Base-by-base conservation (phyloP, 495 filamentous ascomycete species). In the Penicillium argentinense region DNA sequence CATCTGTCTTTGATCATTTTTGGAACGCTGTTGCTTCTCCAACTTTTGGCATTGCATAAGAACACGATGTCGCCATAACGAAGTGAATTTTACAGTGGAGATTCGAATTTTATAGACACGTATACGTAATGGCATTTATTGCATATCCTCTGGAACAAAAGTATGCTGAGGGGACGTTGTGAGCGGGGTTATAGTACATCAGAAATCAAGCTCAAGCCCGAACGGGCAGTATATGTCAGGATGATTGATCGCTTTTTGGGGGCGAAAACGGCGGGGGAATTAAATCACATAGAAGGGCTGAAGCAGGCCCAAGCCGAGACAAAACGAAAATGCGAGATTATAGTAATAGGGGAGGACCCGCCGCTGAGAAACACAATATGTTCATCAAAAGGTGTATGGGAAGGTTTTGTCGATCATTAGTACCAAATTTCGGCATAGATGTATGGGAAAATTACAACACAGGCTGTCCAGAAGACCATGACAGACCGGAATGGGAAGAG, bases 401-500 rank as follows among this genome's bases (percentile, higher is more conserved):
- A 34, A 22, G 12, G n/a, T 32, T 12, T 17, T 25, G 23, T 37
- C 30, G 8, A 34, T 22, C 24, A 40, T 54, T 38, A 68, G 18
- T 52, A 61, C 49, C 65, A 66, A 23, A 64, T 51, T 48, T 72
- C 68, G 40, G 62, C 62, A 26, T 65, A 49, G 49, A 96, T 85
- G 53, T 89, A 91, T 3, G 91, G 91, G 59, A 95, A 80, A 47
- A 97, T 88, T 21, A 96, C 92, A 32, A 89, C 68, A 56, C 89
- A 95, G 3, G 91, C 91, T 48, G 84, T 95, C 78, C 81, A 92
- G 51, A 96, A 85, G 43, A 97, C 83, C 50, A 78, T 66, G 6
- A 87, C 53, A 24, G 80, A 80, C 55, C 80, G 74, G 48, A 83
- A 56, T 3, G 87, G 45, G 28, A 82, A 76, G 7, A 84, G 12